These are phyloP conservation scores for Debaryomyces maramus DNA, from an alignment of 805 yeast genomes.

Conservation along the genomic window DNA sequence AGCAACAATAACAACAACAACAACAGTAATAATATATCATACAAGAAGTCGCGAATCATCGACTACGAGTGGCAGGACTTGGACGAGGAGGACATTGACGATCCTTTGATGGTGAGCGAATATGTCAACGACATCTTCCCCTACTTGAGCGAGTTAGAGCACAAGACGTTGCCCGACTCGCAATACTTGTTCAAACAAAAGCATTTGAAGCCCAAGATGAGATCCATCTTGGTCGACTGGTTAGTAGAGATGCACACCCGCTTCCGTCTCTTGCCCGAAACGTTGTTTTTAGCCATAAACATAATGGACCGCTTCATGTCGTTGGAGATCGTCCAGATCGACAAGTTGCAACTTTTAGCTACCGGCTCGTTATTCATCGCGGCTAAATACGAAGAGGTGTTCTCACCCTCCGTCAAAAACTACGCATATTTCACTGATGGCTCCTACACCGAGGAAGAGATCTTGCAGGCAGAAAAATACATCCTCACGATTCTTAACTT, in stretches of 20 bases:
- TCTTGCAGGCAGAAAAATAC: conserved; percentile 78
- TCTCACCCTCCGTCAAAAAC: conserved; percentile 79
- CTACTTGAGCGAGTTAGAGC: conserved; percentile 71
- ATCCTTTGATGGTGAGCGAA: conserved; percentile 87
- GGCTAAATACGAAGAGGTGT: conserved; percentile 91
- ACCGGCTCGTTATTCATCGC: conserved; percentile 85
- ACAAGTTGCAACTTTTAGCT: conserved; percentile 80
- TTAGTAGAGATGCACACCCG: conserved; percentile 83
- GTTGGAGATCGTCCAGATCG: conserved; percentile 69
- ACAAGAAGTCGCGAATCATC: conserved; percentile 37
- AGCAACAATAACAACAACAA: too few relatives aligned
- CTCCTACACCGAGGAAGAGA: conserved; percentile 76
- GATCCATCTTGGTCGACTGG: conserved; percentile 92
- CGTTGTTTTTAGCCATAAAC: conserved; percentile 78
- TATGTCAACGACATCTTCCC: conserved; percentile 85
- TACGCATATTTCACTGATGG: conserved; percentile 89
- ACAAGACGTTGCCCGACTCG: conserved; percentile 70
- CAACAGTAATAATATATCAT: conserved; percentile 15
- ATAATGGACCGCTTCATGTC: conserved; percentile 87
- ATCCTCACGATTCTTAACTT: conserved; percentile 71
- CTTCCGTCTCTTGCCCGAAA: conserved; percentile 82
- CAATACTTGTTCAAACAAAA: conserved; percentile 64
- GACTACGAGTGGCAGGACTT: conserved; percentile 70
- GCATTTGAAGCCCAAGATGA: conserved; percentile 74
- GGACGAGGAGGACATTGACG: conserved; percentile 68